A percentile compares a stretch with the other conserved stretches of the same genome.
These are phyloP conservation scores for Hemisphaericaspora xylanilytica DNA, from an alignment of 1,139 yeast genomes.

Conservation along the genomic window DNA sequence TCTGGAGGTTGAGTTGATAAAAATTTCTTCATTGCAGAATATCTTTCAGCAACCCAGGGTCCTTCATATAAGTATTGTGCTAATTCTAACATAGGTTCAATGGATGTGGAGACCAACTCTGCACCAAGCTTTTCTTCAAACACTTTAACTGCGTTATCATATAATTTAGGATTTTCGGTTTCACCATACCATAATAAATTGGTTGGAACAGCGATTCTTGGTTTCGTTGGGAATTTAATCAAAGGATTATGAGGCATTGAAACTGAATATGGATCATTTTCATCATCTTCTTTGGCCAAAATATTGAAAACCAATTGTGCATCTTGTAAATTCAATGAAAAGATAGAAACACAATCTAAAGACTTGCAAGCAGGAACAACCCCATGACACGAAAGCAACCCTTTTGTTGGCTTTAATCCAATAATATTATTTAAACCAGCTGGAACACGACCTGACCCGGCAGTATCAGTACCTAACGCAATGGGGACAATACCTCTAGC, in stretches of 20 bases:
- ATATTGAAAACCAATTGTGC: slow-evolving; percentile 75
- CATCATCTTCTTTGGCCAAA: slow-evolving; percentile 69
- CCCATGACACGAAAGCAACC: slow-evolving; percentile 79
- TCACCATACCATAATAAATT: slow-evolving; percentile 79
- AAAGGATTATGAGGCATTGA: slow-evolving; percentile 66
- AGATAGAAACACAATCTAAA: slow-evolving; percentile 86
- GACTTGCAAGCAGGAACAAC: slow-evolving; percentile 98
- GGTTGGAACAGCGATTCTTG: slow-evolving; percentile 73
- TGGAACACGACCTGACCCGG: slow-evolving; percentile 98
- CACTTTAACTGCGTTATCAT: slow-evolving; percentile 55
- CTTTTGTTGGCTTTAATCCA: slow-evolving; percentile 91
- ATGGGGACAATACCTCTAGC: slow-evolving; percentile 87
- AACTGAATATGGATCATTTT: slow-evolving; percentile 78
- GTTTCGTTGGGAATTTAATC: slow-evolving; percentile 53
- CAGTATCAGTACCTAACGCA: slow-evolving; percentile 93
- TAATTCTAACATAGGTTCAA: slow-evolving; percentile 69
- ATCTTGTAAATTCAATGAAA: slow-evolving; percentile 72
- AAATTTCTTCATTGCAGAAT: slow-evolving; percentile 75
- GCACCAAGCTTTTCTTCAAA: slow-evolving; percentile 56
- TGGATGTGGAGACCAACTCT: slow-evolving; percentile 58
- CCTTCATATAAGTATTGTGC: slow-evolving; percentile 95
- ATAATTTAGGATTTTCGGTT: slow-evolving; percentile 68
- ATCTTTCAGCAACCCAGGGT: slow-evolving; percentile 98
- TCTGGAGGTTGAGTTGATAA: slow-evolving; percentile 72
- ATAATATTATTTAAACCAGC: slow-evolving; percentile 91